These are phyloP conservation scores for Aleurites moluccanus DNA, from an alignment of 441 rosid species.

Conservation along the genomic window DNA sequence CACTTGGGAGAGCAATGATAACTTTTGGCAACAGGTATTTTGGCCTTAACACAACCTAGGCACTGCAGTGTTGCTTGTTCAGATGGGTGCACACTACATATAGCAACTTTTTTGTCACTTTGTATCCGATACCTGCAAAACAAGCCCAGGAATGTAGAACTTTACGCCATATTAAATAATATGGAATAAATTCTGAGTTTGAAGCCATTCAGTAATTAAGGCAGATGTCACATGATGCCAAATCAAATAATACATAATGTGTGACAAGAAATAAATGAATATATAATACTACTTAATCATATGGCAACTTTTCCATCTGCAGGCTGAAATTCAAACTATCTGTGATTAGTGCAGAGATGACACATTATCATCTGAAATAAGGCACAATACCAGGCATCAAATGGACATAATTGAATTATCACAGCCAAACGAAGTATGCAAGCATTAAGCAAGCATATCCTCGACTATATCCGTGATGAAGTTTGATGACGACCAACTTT, in stretches of 20 bases:
- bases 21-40: slow-evolving; percentile 76
- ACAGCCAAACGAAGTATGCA: neutral
- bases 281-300: slow-evolving; percentile 5
- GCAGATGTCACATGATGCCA: slow-evolving; percentile 10
- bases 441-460: neutral
- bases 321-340: neutral
- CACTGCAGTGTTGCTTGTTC: slow-evolving; percentile 96
- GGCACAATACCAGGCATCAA: neutral
- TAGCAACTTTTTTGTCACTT: slow-evolving; percentile 86
- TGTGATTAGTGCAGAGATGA: neutral
- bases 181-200: neutral
- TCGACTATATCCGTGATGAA: neutral
- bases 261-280: slow-evolving; percentile 12
- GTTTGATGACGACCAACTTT: neutral
- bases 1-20: slow-evolving; percentile 96
- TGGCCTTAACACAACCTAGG: slow-evolving; percentile 89
- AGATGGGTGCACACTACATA: slow-evolving; percentile 93
- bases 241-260: neutral
- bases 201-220: neutral
- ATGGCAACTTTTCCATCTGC: neutral
- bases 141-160: slow-evolving; percentile 16
- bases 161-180: neutral
- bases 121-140: slow-evolving; percentile 88
- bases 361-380: neutral
- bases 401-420: neutral